These are phyloP conservation scores for Alternaria angustiovoidea DNA, from an alignment of 2,329 filamentous ascomycete genomes.

Conservation along the genomic window DNA sequence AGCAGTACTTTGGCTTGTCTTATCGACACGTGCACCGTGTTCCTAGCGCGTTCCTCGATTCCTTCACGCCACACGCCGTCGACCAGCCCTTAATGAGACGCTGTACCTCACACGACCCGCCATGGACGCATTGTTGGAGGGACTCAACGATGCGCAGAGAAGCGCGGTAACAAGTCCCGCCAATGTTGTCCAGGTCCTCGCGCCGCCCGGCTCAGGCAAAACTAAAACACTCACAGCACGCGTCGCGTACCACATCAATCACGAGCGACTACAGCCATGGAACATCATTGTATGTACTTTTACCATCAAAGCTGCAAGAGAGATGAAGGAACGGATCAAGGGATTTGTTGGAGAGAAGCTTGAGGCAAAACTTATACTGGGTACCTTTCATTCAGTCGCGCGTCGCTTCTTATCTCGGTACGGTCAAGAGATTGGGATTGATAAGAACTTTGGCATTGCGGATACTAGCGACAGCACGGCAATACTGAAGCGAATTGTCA, in stretches of 20 bases:
- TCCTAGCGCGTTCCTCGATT: slow-evolving; percentile 14
- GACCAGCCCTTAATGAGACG: slow-evolving; percentile 18
- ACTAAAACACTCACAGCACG: slow-evolving; percentile 94
- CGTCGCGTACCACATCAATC: slow-evolving; percentile 84
- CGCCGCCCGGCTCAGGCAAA: slow-evolving; percentile 78
- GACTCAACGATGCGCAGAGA: slow-evolving; percentile 70
- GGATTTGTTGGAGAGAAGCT: slow-evolving; percentile 79
- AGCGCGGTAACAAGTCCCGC: slow-evolving; percentile 70
- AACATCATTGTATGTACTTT: slow-evolving; percentile 97
- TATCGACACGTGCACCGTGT: slow-evolving; percentile 13
- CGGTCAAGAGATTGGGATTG: slow-evolving; percentile 82
- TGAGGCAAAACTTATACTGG: slow-evolving; percentile 80
- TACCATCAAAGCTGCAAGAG: slow-evolving; percentile 90
- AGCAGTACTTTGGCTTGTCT: neutral
- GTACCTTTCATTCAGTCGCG: slow-evolving; percentile 94
- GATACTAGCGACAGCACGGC: slow-evolving; percentile 81
- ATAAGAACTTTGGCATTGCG: slow-evolving; percentile 87
- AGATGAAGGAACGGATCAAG: slow-evolving; percentile 91
- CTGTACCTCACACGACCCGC: slow-evolving; percentile 13
- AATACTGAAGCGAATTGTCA: slow-evolving; percentile 83
- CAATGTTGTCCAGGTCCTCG: slow-evolving; percentile 67
- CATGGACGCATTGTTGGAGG: slow-evolving; percentile 66
- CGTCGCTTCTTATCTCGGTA: slow-evolving; percentile 84
- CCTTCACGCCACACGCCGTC: neutral
- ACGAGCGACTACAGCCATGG: slow-evolving; percentile 75